Evolutionary conservation across 2,329 filamentous ascomycete species (phyloP), one percentile per base, ranked within the genome.

Genomic region (Fusarium cyanostomum): DNA sequence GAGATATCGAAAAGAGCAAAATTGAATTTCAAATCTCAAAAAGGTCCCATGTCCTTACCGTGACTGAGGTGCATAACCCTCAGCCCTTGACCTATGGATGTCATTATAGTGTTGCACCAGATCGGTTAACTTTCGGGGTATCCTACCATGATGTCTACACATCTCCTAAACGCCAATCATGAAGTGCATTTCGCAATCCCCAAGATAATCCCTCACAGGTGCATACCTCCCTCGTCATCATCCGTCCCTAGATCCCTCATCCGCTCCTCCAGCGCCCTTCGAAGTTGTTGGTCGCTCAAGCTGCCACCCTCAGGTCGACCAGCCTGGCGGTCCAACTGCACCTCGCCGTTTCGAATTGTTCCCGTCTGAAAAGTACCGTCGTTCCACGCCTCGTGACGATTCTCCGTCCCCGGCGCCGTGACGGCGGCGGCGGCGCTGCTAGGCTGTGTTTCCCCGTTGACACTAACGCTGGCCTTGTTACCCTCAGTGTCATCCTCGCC

Each of bases 281-380:
- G 78, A 51, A 91, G 75, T 72, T 89, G 82, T 62, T 88, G 85
- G 59, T 89, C 87, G 18, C 78, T 80, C 52, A 89, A 62, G 28
- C 81, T 80, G 9, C 84, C 83, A 16, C 83, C 81, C 13, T 69
- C 56, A 11, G 67, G 56, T 13, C 50, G 61, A 12, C 61, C 66
- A 1, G 69, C 50, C 33, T 68, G 64, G 4, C 52, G 52, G 66
- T 84, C 79, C 72, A 84, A 77, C n/a, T 74, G 77, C 3, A 85
- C 64, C 67, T 81, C 76, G 21, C 83, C 83, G 57, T 80, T 79
- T 3, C 81, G 78, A 67, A 89, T 81, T 12, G 81, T 82, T 9
- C 86, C 86, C 1, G 82, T 85, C 71, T 86, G 83, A 68, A 89
- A 89, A 1, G 87, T 89, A 21, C 87, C 87, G 69, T 89, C 86